phyloP scores from a whole-genome alignment of 306 rosid genomes.

The Sicyos edulis region DNA sequence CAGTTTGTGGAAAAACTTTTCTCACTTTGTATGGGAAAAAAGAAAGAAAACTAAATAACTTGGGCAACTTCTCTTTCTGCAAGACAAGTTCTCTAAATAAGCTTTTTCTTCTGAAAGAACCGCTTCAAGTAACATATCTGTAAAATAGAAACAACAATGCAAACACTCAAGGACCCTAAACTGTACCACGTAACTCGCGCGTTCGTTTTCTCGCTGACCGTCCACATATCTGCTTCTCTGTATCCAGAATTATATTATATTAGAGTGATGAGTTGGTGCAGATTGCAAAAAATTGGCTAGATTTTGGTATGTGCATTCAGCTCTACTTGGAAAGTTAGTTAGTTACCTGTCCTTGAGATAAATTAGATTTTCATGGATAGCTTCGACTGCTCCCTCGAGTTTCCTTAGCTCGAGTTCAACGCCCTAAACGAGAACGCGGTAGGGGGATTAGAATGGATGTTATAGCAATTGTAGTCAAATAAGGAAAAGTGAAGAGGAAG shows the following conservation, averaged over 20 bases:
- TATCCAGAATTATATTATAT: neutral
- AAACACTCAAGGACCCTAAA: constrained; percentile 62
- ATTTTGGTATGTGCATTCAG: neutral
- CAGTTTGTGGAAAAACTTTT: constrained; percentile 7
- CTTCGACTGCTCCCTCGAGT: constrained; percentile 85
- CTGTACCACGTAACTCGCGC: constrained; percentile 74
- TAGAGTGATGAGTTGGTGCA: neutral
- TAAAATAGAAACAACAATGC: constrained; percentile 63
- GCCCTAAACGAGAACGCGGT: constrained; percentile 36
- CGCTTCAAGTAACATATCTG: constrained; percentile 82
- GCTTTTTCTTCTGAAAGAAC: constrained; percentile 91
- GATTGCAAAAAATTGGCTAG: neutral
- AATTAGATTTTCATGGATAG: constrained; percentile 78
- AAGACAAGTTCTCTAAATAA: constrained; percentile 32
- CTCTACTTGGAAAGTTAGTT: too few relatives aligned
- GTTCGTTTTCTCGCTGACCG: constrained; percentile 70
- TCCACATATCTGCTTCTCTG: constrained; percentile 90
- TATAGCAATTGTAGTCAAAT: constrained; percentile 1
- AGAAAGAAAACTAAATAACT: constrained; percentile 11
- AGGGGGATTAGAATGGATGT: neutral
- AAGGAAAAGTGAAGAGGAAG: constrained; percentile 8
- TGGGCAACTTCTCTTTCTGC: neutral
- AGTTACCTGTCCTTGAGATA: constrained; percentile 68
- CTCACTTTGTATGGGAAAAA: neutral
- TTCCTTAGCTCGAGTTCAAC: constrained; percentile 85